These are phyloP conservation scores for Pleodorina starrii DNA, from an alignment of 139 green algal genomes.

Conservation along the genomic window DNA sequence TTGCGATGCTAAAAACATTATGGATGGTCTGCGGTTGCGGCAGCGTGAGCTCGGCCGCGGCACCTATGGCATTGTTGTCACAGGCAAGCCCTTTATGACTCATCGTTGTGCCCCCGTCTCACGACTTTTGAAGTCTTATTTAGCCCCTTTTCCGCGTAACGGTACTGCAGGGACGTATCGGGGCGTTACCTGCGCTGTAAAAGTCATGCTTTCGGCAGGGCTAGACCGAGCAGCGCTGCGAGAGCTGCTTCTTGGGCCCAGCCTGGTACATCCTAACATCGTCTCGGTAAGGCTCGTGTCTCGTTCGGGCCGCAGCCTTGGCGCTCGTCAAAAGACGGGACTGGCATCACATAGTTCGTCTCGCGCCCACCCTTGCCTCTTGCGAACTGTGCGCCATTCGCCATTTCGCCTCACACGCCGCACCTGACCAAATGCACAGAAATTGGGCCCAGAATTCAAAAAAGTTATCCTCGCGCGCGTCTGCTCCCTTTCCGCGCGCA, in stretches of 20 bases:
- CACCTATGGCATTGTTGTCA: constrained; percentile 28
- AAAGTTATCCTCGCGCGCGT: no score
- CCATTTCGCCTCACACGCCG: no score
- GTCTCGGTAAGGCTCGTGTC: constrained; percentile 2
- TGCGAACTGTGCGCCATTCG: no score
- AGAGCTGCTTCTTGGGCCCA: constrained; percentile 25
- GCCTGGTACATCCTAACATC: constrained; percentile 33
- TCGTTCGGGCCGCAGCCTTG: no score
- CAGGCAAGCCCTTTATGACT: not conserved
- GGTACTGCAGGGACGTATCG: constrained; percentile 4
- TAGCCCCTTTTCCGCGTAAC: not conserved
- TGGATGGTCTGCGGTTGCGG: not conserved
- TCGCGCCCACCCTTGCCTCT: no score
- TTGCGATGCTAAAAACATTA: not conserved
- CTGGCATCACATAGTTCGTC: no score
- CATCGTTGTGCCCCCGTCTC: not conserved
- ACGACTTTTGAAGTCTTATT: not conserved
- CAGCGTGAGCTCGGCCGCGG: constrained; percentile 13
- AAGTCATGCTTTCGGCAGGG: not conserved
- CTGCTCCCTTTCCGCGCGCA: not conserved
- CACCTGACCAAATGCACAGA: no score
- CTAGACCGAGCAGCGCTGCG: not conserved
- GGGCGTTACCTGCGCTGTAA: not conserved
- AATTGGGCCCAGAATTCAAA: no score
- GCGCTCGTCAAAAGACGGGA: no score